phyloP scores from a whole-genome alignment of 1,284 basidiomycete genomes.

The Marasmius fiardii region DNA sequence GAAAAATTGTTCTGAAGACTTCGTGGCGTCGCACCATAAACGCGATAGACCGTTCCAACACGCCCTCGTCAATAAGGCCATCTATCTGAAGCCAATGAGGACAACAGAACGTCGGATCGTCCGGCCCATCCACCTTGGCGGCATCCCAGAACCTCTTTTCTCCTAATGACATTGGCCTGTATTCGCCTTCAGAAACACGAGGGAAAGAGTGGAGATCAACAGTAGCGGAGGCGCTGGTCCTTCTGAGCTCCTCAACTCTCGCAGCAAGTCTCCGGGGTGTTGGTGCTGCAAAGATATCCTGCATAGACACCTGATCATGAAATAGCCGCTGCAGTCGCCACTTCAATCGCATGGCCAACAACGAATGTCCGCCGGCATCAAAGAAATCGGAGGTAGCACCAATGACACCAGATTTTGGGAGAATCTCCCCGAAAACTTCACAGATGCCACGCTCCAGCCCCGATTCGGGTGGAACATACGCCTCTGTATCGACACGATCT shows the following conservation, averaged over 20 bases:
- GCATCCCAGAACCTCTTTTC: not conserved
- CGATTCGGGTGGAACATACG: not conserved
- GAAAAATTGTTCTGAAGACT: not conserved
- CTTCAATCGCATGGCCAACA: not conserved
- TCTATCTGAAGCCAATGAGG: slow-evolving; percentile 1
- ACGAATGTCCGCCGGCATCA: slow-evolving; percentile 2
- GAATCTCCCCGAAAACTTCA: not conserved
- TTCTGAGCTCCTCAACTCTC: not conserved
- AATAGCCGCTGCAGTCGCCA: not conserved
- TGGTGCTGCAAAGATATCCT: not conserved
- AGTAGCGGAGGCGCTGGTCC: not conserved
- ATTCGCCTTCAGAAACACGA: not conserved
- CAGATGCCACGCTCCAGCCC: not conserved
- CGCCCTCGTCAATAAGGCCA: not conserved
- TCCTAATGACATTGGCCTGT: not conserved
- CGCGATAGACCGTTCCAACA: not conserved
- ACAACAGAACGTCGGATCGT: not conserved
- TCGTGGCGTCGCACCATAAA: slow-evolving; percentile 1
- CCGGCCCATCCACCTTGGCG: slow-evolving; percentile 1
- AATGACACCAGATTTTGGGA: not conserved
- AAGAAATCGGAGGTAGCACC: slow-evolving; percentile 2
- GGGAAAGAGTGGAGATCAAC: not conserved
- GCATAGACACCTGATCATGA: not conserved
- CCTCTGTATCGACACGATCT: not conserved
- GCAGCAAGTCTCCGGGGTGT: not conserved